phyloP scores from a whole-genome alignment of 345 rosid species.

The Firmiana major region DNA sequence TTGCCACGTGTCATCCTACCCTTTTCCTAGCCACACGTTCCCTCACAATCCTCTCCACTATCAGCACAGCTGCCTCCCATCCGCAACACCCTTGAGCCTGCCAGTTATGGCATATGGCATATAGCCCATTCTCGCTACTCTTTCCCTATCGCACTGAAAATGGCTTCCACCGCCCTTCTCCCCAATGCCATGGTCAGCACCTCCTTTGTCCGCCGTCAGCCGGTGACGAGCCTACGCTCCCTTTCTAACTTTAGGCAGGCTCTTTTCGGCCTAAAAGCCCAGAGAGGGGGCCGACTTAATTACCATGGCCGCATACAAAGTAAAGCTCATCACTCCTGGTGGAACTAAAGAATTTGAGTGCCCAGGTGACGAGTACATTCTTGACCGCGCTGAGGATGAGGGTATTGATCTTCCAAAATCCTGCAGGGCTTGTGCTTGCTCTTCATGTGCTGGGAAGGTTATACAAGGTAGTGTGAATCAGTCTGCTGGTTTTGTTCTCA shows the following conservation, averaged over 20 bases:
- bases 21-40: too few species aligned
- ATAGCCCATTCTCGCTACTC: background rate
- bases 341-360: conserved; percentile 50
- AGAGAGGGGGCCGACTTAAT: conserved; percentile 48
- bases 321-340: conserved; percentile 67
- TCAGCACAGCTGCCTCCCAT: background rate
- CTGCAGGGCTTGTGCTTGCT: conserved; percentile 93
- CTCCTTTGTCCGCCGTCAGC: conserved; percentile 47
- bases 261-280: conserved; percentile 56
- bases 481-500: conserved; percentile 68
- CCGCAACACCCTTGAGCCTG: background rate
- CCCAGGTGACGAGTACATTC: conserved; percentile 59
- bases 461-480: conserved; percentile 56
- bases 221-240: conserved; percentile 44
- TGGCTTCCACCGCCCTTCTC: conserved; percentile 58
- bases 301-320: conserved; percentile 69
- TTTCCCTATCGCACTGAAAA: conserved; percentile 6
- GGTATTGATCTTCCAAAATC: conserved; percentile 91
- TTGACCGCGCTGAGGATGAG: conserved; percentile 65
- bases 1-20: conserved; percentile 38
- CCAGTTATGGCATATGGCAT: background rate
- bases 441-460: conserved; percentile 75
- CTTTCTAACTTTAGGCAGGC: conserved; percentile 41
- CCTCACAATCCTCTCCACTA: too few species aligned
- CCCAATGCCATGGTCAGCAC: conserved; percentile 62